Percentiles rank a stretch among this genome's conserved stretches.
These are phyloP conservation scores for Galeopsis tetrahit DNA, from an alignment of 257 asterid species.

Conservation along the genomic window DNA sequence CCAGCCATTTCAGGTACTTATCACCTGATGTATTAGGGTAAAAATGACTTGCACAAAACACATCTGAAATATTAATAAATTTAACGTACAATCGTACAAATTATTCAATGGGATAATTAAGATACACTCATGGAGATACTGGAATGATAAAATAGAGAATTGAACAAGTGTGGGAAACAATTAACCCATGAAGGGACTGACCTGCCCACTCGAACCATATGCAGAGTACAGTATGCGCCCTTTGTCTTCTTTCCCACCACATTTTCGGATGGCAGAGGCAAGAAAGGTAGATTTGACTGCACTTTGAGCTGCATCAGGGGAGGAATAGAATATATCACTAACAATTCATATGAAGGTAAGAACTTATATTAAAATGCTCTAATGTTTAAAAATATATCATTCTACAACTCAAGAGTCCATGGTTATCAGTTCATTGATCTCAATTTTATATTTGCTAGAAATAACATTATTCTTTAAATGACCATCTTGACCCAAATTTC, in stretches of 20 bases:
- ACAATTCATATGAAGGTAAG: constrained; percentile 16
- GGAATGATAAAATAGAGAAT: background rate
- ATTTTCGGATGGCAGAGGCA: constrained; percentile 83
- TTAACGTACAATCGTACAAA: too few relatives aligned
- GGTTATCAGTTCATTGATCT: background rate
- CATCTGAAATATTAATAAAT: too few relatives aligned
- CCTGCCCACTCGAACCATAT: constrained; percentile 95
- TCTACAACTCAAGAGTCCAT: constrained; percentile 21
- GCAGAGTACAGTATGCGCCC: constrained; percentile 76
- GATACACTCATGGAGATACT: background rate
- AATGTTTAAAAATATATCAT: background rate
- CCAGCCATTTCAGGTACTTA: too few relatives aligned
- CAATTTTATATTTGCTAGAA: constrained; percentile 1
- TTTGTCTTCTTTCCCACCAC: constrained; percentile 95
- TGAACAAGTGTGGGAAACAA: constrained; percentile 1
- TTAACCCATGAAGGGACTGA: constrained; percentile 30
- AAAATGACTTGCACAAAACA: too few relatives aligned
- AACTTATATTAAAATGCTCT: background rate
- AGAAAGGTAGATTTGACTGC: constrained; percentile 86
- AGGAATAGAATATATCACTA: constrained; percentile 20
- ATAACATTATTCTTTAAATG: background rate
- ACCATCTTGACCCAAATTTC: background rate
- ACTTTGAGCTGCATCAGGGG: constrained; percentile 78
- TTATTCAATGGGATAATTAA: too few relatives aligned
- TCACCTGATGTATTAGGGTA: too few relatives aligned